Base-by-base conservation (phyloP, 768 basidiomycete genomes). In the Cyclocybe aegerita region DNA sequence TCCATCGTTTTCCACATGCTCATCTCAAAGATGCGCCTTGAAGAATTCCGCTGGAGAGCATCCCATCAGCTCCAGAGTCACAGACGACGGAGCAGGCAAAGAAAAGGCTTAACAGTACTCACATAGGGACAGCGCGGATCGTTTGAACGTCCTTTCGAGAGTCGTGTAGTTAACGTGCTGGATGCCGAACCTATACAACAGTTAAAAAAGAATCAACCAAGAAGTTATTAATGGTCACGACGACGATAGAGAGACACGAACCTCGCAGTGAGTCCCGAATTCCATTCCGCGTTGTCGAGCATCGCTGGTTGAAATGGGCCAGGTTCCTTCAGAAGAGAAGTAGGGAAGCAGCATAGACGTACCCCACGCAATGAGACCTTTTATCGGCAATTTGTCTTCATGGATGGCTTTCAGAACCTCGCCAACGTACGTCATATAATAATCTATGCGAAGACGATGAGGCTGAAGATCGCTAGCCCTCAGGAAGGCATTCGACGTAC, bases 81-180 rank as follows among this genome's bases (percentile, higher is more conserved):
- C 23, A 23, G 4, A 4, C 23, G 2, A 23, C 23, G 23, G 23
- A 4, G 4, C 23, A 23, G 23, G 23, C 2, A 23, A 4, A 23
- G 23, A 23, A 23, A 23, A 23, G 23, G 23, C 23, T 23, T 2
- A 45, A 16, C 38, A 34, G 29, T 8, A 61, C 73, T 61, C 49
- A 75, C 75, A 70, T 30, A 75, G 55, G 4, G 72, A 61, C 38
- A 75, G 55, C 9, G 77, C 76, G 17, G 77, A 77, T 11, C 76
- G 72, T 48, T 78, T 79, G 53, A 76, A 77, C 4, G 66, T 65
- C 38, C 77, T 63, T 44, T 79, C 74, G 14, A 77, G 60, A 1
- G 75, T 76, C 5, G 75, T 76, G 45, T 77, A 77, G 48, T 79
- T 78, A 44, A 79, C 75, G 52, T 77, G 64, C 56, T 78, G 77